Evolutionary conservation across 768 basidiomycete genomes (phyloP), one percentile per base, ranked within the genome.

Genomic region (Pisolithus sp.): DNA sequence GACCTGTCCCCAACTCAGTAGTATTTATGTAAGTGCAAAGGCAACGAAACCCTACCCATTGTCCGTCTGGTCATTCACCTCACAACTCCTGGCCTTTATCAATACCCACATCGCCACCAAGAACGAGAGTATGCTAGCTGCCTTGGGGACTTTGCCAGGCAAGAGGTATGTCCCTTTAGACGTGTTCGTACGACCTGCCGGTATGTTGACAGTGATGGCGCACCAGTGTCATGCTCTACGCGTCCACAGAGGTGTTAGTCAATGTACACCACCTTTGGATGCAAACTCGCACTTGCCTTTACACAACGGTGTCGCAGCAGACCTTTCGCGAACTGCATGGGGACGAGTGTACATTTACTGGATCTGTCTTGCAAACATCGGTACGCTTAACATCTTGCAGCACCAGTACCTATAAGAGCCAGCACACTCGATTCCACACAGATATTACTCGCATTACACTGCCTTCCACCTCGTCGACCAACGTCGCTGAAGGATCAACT

Each of bases 61-160:
- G 12, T 66, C 84, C 2, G 76, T 97, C 41, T 70, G 78, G 18
- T 59, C 77, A 1, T 95, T 97, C 65, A 74, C 97, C 43, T 82
- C 89, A 2, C 89, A 93, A 60, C 73, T 96, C 26, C 79, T 97
- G 52, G 85, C 89, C 26, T 95, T 97, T 62, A 73, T 95, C 62
- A 98, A 99, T 63, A 81, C 93, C 4, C 93, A 98, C 70, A 79
- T 98, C 54, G 93, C 93, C 2, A 79, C 82, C 55, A 82, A 86
- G 57, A 86, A 93, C 71, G 93, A 95, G 66, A 99, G 98, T 64
- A 81, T 87, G 4, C 76, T 99, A 36, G 89, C 93, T 6, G 88
- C 97, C 50, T 95, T 92, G 64, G 94, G 83, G 8, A 95, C 94
- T 4, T 75, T 93, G 44, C 89, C 89, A 1, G 82, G 81, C 20